Percentiles rank a stretch among this genome's conserved stretches.
Evolutionary conservation across 2,329 filamentous ascomycete genomes (phyloP).

Genomic region (Arthrobotrys conoides): DNA sequence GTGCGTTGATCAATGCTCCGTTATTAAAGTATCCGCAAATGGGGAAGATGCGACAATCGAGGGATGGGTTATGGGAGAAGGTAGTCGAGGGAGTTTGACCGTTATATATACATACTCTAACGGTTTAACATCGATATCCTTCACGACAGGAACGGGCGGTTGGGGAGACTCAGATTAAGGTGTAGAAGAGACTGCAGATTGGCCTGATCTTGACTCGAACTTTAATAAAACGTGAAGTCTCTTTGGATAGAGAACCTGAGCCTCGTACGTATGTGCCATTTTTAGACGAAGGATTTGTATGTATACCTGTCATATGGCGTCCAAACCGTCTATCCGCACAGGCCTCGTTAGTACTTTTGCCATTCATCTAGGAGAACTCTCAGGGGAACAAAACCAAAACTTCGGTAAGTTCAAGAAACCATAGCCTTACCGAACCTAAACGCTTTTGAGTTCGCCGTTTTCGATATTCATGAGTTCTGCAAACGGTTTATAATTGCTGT

Average conservation of each 20-base stretch:
- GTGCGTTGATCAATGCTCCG: slow-evolving; percentile 20
- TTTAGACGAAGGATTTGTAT: not conserved
- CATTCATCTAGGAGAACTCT: not conserved
- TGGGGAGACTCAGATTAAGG: not conserved
- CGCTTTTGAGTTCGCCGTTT: slow-evolving; percentile 36
- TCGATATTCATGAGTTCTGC: slow-evolving; percentile 25
- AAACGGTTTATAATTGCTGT: slow-evolving; percentile 43
- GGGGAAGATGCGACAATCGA: slow-evolving; percentile 26
- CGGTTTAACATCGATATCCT: not conserved
- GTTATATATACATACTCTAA: slow-evolving; percentile 40
- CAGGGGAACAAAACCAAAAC: slow-evolving; percentile 18
- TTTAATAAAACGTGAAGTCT: slow-evolving; percentile 1
- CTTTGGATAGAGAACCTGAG: not conserved
- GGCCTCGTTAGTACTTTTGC: not conserved
- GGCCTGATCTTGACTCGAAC: slow-evolving; percentile 36
- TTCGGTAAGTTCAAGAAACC: slow-evolving; percentile 17
- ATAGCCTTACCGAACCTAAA: slow-evolving; percentile 25
- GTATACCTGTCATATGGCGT: not conserved
- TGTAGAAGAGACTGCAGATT: slow-evolving; percentile 20
- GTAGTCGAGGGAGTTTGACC: slow-evolving; percentile 7
- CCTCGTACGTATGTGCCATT: not conserved
- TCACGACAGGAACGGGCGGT: not conserved
- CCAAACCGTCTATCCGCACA: not conserved
- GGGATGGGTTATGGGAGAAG: slow-evolving; percentile 30
- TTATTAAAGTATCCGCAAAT: slow-evolving; percentile 12